Evolutionary conservation across 2,329 filamentous ascomycete species (phyloP), one percentile per base, ranked within the genome.

Genomic region (Xylaria sp.): DNA sequence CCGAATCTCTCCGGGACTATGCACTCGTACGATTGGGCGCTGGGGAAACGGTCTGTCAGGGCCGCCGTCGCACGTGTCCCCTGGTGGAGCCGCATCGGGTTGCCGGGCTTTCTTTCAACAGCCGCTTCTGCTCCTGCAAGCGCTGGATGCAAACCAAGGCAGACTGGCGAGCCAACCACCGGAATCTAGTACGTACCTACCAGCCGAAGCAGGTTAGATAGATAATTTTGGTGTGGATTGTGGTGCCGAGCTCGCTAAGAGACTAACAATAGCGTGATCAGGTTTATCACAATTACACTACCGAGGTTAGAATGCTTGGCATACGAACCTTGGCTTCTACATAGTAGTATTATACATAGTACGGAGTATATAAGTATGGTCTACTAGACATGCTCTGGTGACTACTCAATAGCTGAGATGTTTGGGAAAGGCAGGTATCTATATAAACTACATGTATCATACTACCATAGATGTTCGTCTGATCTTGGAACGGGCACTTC

Each of bases 21-120:
- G n/a, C n/a, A n/a, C n/a, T 58, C 61, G 43, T 58, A 58, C 43
- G 61, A 63, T 63, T 57, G 48, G 32, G 30, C 10, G 32, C 52
- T 30, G 57, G 39, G 48, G 8, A n/a, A 46, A 45, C 8, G 2
- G 25, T 7, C 10, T 34, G 3, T 25, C 45, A 20, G 46, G 15
- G 15, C 25, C 13, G 50, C 25, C 45, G 18, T 39, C 32, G 36
- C 46, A 62, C 55, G 39, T 58, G 39, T 43, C 10, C 9, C 13
- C 3, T 58, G 55, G 55, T 45, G 55, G 55, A 23, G 55, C 45
- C 55, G 13, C 32, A 23, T 55, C 50, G 32, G n/a, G n/a, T 13
- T 55, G 50, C 50, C 30, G 50, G n/a, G n/a, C n/a, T 20, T 55
- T 15, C n/a, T 32, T 52, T 52, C 46, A 32, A 20, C 28, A 34